Evolutionary conservation across 352 stramenopile genomes (phyloP), one percentile per base, ranked within the genome.

Genomic region (Phytopythium delawarense): DNA sequence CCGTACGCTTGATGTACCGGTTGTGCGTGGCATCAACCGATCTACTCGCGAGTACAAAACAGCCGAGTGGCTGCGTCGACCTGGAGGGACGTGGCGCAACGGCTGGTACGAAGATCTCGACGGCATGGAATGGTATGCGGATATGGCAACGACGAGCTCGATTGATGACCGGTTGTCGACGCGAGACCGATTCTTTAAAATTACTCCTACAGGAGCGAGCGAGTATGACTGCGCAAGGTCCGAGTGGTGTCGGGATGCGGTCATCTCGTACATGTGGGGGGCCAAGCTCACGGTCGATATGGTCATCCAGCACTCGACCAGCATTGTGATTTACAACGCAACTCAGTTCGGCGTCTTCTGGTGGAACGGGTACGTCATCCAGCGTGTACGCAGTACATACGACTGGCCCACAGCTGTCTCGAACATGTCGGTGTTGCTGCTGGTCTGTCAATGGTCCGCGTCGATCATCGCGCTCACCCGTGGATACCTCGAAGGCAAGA

Each of bases 61-160:
- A 25, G 4, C 46, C 40, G n/a, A 35, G n/a, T 56, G 40, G 50
- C 46, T 65, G 12, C n/a, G 30, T 7, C 49, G 39, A 21, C 39
- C 50, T 2, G 51, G 40, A 7, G 60, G 60, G 1, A 9, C 44
- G 4, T 65, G 60, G 51, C 32, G 53, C 23, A 42, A 65, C 30
- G 60, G 60, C 45, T 65, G 60, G 60, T 65, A 65, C 45, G 49
- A 65, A 11, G 51, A 60, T 15, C 51, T 7, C 11, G 28, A 44
- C 2, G 59, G 50, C 1, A 45, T 18, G 32, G 23, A 56, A n/a
- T 65, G 60, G 60, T 65, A 53, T 34, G 20, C 60, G 2, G 50
- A 61, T 32, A 30, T 57, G 15, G 39, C 44, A 9, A 39, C 53
- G 6, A 49, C 35, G 13, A 34, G 53, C 25, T 6, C 35, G 25